A percentile compares a stretch with the other conserved stretches of the same genome.
These are phyloP conservation scores for Zelopaecilomyces penicillatus DNA, from an alignment of 2,329 filamentous ascomycete genomes.

Conservation along the genomic window DNA sequence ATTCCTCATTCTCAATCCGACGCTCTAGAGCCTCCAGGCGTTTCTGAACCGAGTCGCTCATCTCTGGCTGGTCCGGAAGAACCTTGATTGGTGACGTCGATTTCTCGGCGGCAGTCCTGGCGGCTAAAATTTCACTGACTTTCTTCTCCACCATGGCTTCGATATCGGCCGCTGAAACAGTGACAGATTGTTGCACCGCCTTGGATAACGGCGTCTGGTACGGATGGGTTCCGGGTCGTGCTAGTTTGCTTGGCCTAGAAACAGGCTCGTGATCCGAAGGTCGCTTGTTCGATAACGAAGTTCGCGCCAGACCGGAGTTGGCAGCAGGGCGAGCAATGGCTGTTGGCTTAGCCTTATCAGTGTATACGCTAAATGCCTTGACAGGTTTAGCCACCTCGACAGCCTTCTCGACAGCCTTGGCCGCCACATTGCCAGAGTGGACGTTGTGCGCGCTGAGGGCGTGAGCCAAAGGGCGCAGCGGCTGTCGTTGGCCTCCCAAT, in stretches of 20 bases:
- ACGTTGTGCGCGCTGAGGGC: slow-evolving; percentile 71
- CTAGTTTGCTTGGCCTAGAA: slow-evolving; percentile 41
- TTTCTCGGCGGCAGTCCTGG: slow-evolving; percentile 47
- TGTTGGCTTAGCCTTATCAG: slow-evolving; percentile 55
- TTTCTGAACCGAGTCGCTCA: slow-evolving; percentile 70
- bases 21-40: slow-evolving; percentile 78
- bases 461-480: slow-evolving; percentile 67
- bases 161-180: slow-evolving; percentile 64
- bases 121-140: slow-evolving; percentile 79
- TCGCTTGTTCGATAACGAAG: slow-evolving; percentile 31
- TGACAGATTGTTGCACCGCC: slow-evolving; percentile 25
- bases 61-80: slow-evolving; percentile 34
- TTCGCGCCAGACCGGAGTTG: slow-evolving; percentile 26
- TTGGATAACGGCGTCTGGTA: slow-evolving; percentile 11
- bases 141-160: slow-evolving; percentile 90
- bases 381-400: slow-evolving; percentile 57
- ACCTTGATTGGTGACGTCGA: slow-evolving; percentile 18
- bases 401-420: slow-evolving; percentile 17
- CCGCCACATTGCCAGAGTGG: slow-evolving; percentile 48
- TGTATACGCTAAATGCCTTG: slow-evolving; percentile 82
- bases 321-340: slow-evolving; percentile 24
- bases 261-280: slow-evolving; percentile 31
- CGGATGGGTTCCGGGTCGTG: slow-evolving; percentile 23
- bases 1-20: slow-evolving; percentile 61
- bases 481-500: slow-evolving; percentile 54